phyloP scores from a whole-genome alignment of 495 filamentous ascomycete genomes.

The Lasiosphaeriaceae sp. region DNA sequence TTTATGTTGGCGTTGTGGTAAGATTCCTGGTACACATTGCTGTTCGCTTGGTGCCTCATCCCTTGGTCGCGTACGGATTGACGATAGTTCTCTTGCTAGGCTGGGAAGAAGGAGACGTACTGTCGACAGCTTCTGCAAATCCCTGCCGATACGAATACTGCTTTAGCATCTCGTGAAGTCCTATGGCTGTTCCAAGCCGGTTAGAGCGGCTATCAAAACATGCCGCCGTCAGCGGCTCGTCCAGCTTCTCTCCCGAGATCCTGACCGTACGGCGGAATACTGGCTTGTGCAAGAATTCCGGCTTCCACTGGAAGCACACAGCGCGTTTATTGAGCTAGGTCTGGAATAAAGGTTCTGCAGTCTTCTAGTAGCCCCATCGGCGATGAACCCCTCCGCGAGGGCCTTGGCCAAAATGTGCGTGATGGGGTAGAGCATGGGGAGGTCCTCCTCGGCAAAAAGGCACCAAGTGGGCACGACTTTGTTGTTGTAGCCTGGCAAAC shows the following conservation, averaged over 20 bases:
- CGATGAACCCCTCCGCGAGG: conserved; percentile 10
- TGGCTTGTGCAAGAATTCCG: conserved; percentile 13
- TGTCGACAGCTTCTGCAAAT: conserved; percentile 12
- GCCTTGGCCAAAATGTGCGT: conserved; percentile 12
- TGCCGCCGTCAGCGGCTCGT: conserved; percentile 10
- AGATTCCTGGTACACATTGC: conserved; percentile 12
- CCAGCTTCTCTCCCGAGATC: conserved; percentile 7
- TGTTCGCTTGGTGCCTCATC: conserved; percentile 11
- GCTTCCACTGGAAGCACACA: conserved; percentile 13
- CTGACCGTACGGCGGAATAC: conserved; percentile 8
- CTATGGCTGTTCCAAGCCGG: conserved; percentile 9
- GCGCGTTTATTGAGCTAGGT: conserved; percentile 15
- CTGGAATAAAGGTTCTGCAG: conserved; percentile 12
- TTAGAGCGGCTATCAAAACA: conserved; percentile 9
- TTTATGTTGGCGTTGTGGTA: conserved; percentile 16
- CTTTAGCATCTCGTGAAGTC: conserved; percentile 7
- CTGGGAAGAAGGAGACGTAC: conserved; percentile 8
- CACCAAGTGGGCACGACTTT: conserved; percentile 14
- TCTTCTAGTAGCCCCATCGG: conserved; percentile 9
- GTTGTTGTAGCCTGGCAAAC: conserved; percentile 15
- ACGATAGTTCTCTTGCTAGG: conserved; percentile 11
- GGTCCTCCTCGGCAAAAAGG: conserved; percentile 12
- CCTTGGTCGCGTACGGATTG: conserved; percentile 13
- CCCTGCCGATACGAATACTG: conserved; percentile 10
- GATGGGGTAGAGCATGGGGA: conserved; percentile 10